Evolutionary conservation across 2,329 filamentous ascomycete species (phyloP).

Genomic region (Ambrosiella beaveri): DNA sequence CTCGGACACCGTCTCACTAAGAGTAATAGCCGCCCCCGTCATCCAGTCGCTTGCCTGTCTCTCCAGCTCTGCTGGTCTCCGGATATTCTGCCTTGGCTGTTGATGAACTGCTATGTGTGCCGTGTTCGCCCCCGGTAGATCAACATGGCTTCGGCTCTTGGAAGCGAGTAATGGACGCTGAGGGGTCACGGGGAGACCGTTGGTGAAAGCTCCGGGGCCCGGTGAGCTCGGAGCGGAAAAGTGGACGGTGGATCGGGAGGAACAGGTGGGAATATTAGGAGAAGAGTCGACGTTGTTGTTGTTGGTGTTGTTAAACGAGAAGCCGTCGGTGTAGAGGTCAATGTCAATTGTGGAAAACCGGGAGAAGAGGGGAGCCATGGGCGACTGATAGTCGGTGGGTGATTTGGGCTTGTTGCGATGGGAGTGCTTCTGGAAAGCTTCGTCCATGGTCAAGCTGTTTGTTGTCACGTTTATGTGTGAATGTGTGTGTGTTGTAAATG

Average conservation of each 20-base stretch:
- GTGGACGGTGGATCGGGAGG: constrained; percentile 22
- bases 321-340: constrained; percentile 4
- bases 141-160: constrained; percentile 47
- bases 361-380: constrained; percentile 46
- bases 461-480: neutral
- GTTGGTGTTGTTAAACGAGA: constrained; percentile 1
- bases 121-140: constrained; percentile 17
- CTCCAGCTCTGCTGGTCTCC: constrained; percentile 18
- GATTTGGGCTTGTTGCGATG: constrained; percentile 42
- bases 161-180: constrained; percentile 22
- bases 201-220: neutral
- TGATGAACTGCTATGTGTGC: neutral
- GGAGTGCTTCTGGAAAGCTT: constrained; percentile 43
- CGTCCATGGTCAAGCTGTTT: constrained; percentile 30
- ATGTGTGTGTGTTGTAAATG: neutral
- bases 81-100: neutral
- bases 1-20: constrained; percentile 45
- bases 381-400: constrained; percentile 38
- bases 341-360: constrained; percentile 39
- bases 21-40: constrained; percentile 42
- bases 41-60: constrained; percentile 46
- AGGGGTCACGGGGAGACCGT: constrained; percentile 24
- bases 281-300: no score
- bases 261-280: constrained; percentile 20
- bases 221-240: constrained; percentile 36